These are phyloP conservation scores for Turritis glabra DNA, from an alignment of 345 rosid genomes.

Conservation along the genomic window DNA sequence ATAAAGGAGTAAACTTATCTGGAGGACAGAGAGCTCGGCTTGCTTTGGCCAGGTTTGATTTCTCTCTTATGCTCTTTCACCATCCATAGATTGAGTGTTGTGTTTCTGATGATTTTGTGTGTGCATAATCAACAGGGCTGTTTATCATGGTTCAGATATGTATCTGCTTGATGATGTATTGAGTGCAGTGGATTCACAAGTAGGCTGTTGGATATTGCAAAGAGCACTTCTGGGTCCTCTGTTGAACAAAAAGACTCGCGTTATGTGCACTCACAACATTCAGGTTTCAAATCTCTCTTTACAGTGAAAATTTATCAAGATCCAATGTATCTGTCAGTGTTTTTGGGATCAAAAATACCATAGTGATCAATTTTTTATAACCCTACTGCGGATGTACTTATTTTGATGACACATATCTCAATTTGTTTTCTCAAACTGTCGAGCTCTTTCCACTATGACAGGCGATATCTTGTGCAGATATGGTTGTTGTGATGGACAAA, in stretches of 20 bases:
- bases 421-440: conserved; percentile 5
- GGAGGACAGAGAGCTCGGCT: conserved; percentile 98
- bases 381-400: not conserved
- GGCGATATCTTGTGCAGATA: conserved; percentile 83
- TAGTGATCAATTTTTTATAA: not conserved
- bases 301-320: not conserved
- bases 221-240: conserved; percentile 73
- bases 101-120: conserved; percentile 26
- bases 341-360: not conserved
- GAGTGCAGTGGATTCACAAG: conserved; percentile 96
- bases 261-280: conserved; percentile 81
- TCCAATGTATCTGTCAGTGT: not conserved
- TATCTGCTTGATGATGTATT: conserved; percentile 86
- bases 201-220: conserved; percentile 76
- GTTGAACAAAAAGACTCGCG: conserved; percentile 54
- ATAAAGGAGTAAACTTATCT: conserved; percentile 88
- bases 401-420: not conserved
- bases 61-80: conserved; percentile 6
- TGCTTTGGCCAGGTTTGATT: conserved; percentile 80
- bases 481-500: conserved; percentile 76
- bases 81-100: not conserved
- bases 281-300: conserved; percentile 54
- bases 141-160: conserved; percentile 66
- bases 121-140: conserved; percentile 55
- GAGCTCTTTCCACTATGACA: conserved; percentile 33